Evolutionary conservation across 495 filamentous ascomycete species (phyloP).

Genomic region (Trichoderma gamsii): DNA sequence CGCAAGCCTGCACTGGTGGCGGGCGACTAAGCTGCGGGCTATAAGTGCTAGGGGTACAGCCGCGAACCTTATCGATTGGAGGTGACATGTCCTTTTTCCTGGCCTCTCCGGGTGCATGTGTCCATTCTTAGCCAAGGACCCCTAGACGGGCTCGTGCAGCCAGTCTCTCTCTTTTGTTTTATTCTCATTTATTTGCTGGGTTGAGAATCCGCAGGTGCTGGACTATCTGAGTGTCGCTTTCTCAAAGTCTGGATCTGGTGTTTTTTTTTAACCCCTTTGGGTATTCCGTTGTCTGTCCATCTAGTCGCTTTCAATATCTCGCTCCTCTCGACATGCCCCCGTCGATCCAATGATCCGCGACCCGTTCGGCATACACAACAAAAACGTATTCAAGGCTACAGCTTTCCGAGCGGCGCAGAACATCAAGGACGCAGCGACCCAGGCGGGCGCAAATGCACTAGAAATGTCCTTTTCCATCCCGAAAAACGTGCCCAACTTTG

Average conservation of each 20-base stretch:
- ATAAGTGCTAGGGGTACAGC: too few species aligned
- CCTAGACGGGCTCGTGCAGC: neutral
- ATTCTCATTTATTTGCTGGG: neutral
- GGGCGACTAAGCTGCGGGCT: too few species aligned
- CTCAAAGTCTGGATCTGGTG: too few species aligned
- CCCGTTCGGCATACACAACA: constrained; percentile 41
- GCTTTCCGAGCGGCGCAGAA: constrained; percentile 21
- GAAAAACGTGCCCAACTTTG: constrained; percentile 65
- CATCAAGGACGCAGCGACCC: constrained; percentile 36
- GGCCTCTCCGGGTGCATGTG: neutral
- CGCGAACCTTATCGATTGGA: neutral
- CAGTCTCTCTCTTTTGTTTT: neutral
- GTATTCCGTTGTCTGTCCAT: neutral
- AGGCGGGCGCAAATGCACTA: constrained; percentile 35
- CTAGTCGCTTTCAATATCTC: neutral
- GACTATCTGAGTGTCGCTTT: neutral
- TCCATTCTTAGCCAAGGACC: neutral
- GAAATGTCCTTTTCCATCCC: constrained; percentile 63
- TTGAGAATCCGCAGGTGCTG: constrained; percentile 9
- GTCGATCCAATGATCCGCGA: constrained; percentile 37
- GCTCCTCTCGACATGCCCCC: neutral
- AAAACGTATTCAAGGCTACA: constrained; percentile 33
- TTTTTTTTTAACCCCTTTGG: neutral
- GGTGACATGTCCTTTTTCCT: constrained; percentile 5
- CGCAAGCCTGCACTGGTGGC: too few species aligned